Percentiles rank a stretch among this genome's conserved stretches.
phyloP scores from a whole-genome alignment of 2,329 filamentous ascomycete species.

The Mollisia scopiformis region DNA sequence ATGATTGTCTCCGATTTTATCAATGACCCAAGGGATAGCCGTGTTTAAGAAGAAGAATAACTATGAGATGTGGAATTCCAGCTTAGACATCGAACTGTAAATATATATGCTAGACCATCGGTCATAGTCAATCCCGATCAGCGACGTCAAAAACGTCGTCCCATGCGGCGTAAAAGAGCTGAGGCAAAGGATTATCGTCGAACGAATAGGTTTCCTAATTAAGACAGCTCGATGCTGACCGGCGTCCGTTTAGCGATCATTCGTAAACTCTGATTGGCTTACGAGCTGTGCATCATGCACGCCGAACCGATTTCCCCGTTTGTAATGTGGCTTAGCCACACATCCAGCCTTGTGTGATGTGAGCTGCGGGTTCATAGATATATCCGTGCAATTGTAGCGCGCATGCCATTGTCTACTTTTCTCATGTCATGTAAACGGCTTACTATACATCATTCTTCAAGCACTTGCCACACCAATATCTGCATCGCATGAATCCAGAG shows the following conservation, averaged over 20 bases:
- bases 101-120: background rate
- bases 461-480: too few relatives aligned
- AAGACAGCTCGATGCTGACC: background rate
- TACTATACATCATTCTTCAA: too few relatives aligned
- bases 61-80: background rate
- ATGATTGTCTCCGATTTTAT: constrained; percentile 1
- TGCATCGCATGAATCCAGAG: too few relatives aligned
- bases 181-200: background rate
- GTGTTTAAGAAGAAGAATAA: background rate
- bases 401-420: too few relatives aligned
- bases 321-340: background rate
- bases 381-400: too few relatives aligned
- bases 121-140: too few relatives aligned
- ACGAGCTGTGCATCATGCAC: background rate
- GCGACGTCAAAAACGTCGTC: background rate
- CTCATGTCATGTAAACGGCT: too few relatives aligned
- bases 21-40: too few relatives aligned
- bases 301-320: background rate
- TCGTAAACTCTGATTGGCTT: background rate
- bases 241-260: background rate
- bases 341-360: background rate
- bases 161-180: background rate
- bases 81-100: background rate
- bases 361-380: too few relatives aligned
- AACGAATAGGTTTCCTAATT: background rate